Percentiles rank a stretch among this genome's conserved stretches.
phyloP scores from a whole-genome alignment of 768 basidiomycete genomes.

The Suillus sp. region DNA sequence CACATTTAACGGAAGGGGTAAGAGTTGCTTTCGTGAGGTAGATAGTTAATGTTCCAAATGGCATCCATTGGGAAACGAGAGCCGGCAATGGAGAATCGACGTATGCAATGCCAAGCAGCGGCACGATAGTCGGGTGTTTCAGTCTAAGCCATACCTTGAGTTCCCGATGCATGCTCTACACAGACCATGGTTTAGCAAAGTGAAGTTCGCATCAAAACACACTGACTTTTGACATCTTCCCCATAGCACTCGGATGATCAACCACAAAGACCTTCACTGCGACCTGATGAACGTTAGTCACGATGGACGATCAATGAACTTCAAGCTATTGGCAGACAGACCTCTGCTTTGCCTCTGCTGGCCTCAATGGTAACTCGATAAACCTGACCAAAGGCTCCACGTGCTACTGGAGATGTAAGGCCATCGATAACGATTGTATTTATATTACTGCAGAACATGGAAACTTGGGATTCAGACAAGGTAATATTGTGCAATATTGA shows the following conservation, averaged over 20 bases:
- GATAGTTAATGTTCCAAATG: background rate
- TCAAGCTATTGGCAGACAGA: background rate
- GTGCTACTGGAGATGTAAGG: background rate
- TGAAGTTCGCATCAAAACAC: background rate
- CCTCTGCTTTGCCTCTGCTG: background rate
- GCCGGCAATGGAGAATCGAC: background rate
- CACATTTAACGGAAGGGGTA: background rate
- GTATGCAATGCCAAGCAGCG: conserved; percentile 18
- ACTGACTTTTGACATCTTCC: background rate
- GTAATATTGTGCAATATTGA: too few species aligned
- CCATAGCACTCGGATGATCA: background rate
- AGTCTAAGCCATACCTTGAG: conserved; percentile 24
- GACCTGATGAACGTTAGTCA: background rate
- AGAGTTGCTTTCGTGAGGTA: background rate
- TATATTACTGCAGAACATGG: background rate
- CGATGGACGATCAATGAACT: background rate
- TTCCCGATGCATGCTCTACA: conserved; percentile 21
- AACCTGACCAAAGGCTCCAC: background rate
- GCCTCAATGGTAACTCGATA: background rate
- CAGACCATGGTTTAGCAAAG: background rate
- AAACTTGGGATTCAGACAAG: too few species aligned
- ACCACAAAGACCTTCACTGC: background rate
- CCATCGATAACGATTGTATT: background rate
- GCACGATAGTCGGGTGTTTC: conserved; percentile 22
- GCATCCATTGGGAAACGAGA: background rate